Percentiles rank a stretch among this genome's conserved stretches.
Conservation (phyloP, 768 basidiomycete species). For the Lentinula aciculospora region DNA sequence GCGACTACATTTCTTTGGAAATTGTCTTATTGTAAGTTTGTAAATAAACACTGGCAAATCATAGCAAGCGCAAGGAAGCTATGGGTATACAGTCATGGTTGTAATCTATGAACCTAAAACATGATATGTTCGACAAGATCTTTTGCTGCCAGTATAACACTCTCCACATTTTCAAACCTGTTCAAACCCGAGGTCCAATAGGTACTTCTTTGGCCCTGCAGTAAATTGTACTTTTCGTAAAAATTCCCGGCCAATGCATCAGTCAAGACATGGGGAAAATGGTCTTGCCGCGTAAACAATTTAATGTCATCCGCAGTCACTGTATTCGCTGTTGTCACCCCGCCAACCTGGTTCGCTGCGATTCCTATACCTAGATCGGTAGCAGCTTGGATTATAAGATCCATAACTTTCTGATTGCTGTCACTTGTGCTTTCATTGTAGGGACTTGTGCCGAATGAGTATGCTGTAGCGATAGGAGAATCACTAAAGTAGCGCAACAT, state of each 20-base stretch:
- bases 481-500: conserved; percentile 2
- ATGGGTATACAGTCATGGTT: no score
- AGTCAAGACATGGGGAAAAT: conserved; percentile 3
- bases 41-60: no score
- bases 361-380: not conserved
- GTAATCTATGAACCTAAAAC: not conserved
- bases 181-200: conserved; percentile 5
- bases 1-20: no score
- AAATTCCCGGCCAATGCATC: not conserved
- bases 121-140: conserved; percentile 4
- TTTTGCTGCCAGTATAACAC: conserved; percentile 1
- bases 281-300: not conserved
- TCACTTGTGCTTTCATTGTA: not conserved
- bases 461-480: conserved; percentile 4
- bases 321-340: not conserved
- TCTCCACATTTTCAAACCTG: conserved; percentile 5
- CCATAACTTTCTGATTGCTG: not conserved
- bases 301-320: not conserved
- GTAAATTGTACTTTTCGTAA: not conserved
- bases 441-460: not conserved
- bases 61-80: no score
- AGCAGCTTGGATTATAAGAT: not conserved
- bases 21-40: no score
- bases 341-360: not conserved
- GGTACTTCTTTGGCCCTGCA: conserved; percentile 5